phyloP scores from a whole-genome alignment of 495 filamentous ascomycete genomes.

The Trichodelitschia bisporula region DNA sequence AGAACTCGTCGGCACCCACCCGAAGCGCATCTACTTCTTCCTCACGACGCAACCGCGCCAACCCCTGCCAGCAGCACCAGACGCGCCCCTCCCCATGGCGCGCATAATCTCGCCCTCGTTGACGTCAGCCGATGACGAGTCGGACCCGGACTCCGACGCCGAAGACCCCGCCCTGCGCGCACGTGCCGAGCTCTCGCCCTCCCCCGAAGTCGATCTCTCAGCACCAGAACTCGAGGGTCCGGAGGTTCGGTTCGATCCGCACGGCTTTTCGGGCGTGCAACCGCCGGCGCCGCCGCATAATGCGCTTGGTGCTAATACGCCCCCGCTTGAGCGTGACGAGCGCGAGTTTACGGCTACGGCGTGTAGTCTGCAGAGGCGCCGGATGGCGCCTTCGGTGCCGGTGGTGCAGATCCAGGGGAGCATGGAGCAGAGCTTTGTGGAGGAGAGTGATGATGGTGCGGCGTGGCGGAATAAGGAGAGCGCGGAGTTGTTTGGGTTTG shows the following conservation, averaged over 20 bases:
- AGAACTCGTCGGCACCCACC: constrained; percentile 75
- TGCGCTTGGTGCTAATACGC: constrained; percentile 22
- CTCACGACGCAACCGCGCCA: constrained; percentile 66
- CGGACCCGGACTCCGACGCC: not conserved
- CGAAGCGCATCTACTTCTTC: constrained; percentile 88
- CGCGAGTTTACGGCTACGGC: constrained; percentile 93
- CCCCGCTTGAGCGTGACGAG: constrained; percentile 84
- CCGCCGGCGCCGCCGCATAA: constrained; percentile 26
- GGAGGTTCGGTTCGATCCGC: constrained; percentile 19
- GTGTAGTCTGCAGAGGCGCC: constrained; percentile 40
- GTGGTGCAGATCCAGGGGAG: too few species aligned
- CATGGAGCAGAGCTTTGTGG: too few species aligned
- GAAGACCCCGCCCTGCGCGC: constrained; percentile 27
- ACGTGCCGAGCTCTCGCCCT: constrained; percentile 57
- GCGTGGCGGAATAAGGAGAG: too few species aligned
- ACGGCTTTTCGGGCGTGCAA: too few species aligned
- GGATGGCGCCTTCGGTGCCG: too few species aligned
- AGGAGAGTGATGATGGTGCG: too few species aligned
- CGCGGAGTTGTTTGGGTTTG: too few species aligned
- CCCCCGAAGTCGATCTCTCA: constrained; percentile 82
- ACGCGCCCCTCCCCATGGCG: constrained; percentile 16
- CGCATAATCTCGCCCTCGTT: constrained; percentile 65
- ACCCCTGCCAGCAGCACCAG: constrained; percentile 34
- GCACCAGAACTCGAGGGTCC: constrained; percentile 59
- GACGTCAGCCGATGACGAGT: constrained; percentile 46